Evolutionary conservation across 2,329 filamentous ascomycete genomes (phyloP), one percentile per base, ranked within the genome.

Genomic region (Leptographium flavum): DNA sequence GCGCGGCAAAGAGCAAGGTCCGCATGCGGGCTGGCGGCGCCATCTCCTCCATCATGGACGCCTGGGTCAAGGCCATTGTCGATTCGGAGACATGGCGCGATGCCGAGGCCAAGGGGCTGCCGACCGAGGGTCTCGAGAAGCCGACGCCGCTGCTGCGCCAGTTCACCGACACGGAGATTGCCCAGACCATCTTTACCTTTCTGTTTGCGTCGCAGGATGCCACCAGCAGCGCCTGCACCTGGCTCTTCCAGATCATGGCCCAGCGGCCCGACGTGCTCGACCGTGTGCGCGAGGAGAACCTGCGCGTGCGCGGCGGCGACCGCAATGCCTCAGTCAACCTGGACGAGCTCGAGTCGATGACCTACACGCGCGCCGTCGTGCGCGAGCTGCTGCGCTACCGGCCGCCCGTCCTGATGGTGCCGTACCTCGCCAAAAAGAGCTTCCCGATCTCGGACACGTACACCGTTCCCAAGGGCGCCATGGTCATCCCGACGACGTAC

Each of bases 151-250:
- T 94, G 25, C 74, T 96, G 45, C 85, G 90, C 58, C 79, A 85
- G 55, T 96, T 95, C 65, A 80, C 74, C 63, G 85, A 96, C 60
- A 83, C 81, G 57, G 88, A 96, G 65, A 94, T 96, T 57, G 75
- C 86, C 46, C 85, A 92, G 70, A 95, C 90, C 22, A 63, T 96
- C 58, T 94, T 95, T 68, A 94, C 90, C 42, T 94, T 96, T 71
- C 73, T 96, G 50, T 96, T 96, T 65, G 90, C 92, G 49, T 95
- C 88, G 4, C 92, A 96, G 66, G 92, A 98, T 63, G 92, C 92
- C 53, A 95, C 92, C 50, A 92, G 83, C 66, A 93, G 86, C 57
- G 90, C 92, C 50, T 79, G 76, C 57, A 95, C 88, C 44, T 96
- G 92, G 87, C 68, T 96, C 52, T 94, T 95, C 73, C 92, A 98